Conservation (phyloP, 2,329 filamentous ascomycete species). For the Aspergillus arachidicola region DNA sequence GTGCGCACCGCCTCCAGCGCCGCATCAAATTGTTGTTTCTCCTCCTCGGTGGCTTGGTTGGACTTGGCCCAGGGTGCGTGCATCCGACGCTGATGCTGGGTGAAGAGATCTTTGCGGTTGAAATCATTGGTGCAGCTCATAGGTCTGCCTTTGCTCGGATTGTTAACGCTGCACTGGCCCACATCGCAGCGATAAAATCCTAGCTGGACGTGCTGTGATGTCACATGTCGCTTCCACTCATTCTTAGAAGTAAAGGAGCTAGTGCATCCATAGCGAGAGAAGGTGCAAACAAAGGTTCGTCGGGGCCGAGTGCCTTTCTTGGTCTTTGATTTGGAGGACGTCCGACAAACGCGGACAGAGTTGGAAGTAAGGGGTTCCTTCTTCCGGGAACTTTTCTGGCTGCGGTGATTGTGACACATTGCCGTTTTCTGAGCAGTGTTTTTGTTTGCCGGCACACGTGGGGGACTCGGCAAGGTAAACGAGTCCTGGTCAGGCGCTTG, state of each 20-base stretch:
- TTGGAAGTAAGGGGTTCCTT: background rate
- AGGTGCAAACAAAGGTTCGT: conserved; percentile 69
- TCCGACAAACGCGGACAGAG: background rate
- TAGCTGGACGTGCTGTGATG: conserved; percentile 75
- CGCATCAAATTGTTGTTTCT: conserved; percentile 49
- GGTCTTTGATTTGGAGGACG: conserved; percentile 7
- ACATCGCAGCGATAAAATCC: conserved; percentile 76
- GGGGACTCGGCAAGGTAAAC: background rate
- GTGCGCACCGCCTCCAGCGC: conserved; percentile 59
- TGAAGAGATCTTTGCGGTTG: conserved; percentile 91
- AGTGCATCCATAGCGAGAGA: conserved; percentile 73
- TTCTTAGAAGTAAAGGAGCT: conserved; percentile 80
- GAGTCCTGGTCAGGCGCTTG: background rate
- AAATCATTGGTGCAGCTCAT: conserved; percentile 61
- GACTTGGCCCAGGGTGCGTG: conserved; percentile 65
- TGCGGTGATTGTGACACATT: background rate
- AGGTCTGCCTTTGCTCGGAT: conserved; percentile 13
- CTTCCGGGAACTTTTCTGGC: conserved; percentile 1
- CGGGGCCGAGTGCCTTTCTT: conserved; percentile 8
- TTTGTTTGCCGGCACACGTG: background rate
- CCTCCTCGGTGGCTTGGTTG: conserved; percentile 35
- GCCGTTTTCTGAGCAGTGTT: background rate
- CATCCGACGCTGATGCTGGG: conserved; percentile 85
- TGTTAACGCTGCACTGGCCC: conserved; percentile 53
- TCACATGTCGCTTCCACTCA: conserved; percentile 91